Base-by-base conservation (phyloP, 352 stramenopile genomes). In the Phytopythium kandeliae region DNA sequence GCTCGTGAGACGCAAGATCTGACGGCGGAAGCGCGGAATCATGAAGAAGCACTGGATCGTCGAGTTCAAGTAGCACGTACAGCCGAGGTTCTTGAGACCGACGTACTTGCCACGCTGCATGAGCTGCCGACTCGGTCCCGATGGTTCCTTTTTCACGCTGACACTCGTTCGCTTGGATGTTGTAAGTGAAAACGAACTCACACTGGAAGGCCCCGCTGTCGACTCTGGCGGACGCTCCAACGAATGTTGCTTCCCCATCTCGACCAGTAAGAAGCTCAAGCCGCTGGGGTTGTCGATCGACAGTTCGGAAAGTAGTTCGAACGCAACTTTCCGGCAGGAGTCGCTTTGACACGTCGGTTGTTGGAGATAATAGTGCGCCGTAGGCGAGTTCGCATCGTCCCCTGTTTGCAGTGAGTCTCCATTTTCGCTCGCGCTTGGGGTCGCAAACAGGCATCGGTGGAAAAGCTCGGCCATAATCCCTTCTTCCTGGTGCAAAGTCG, bases 11-110 rank as follows among this genome's bases (percentile, higher is more conserved):
- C 79, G 71, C 44, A 98, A 67, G 4, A 98, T 80, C 34, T 89
- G 84, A 10, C 78, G 80, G 21, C 91, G 81, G 35, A 98, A 96
- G 0, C 74, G 75, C 19, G 88, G 85, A 37, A 97, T 94, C 89
- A 98, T 97, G 62, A 97, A 98, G 48, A 97, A 95, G 37, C 96
- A 88, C 60, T 98, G 95, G 7, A 98, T 74, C 6, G 86, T 96
- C 22, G 79, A 95, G 65, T 98, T 98, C 62, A 98, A 60, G 56
- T 98, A 98, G 71, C 95, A 98, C 8, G 96, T 98, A 53, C 86
- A 97, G 1, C 94, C 91, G 31, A 97, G 67, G 51, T 98, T 98
- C 53, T 97, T 96, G 26, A 98, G 60, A 15, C 95, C 95, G 33
- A 96, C 80, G 46, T 96, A 95, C 55, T 91, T 91, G 31, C 68